These are phyloP conservation scores for Protomyces pachydermus DNA, from an alignment of 1,139 yeast species.

Conservation along the genomic window DNA sequence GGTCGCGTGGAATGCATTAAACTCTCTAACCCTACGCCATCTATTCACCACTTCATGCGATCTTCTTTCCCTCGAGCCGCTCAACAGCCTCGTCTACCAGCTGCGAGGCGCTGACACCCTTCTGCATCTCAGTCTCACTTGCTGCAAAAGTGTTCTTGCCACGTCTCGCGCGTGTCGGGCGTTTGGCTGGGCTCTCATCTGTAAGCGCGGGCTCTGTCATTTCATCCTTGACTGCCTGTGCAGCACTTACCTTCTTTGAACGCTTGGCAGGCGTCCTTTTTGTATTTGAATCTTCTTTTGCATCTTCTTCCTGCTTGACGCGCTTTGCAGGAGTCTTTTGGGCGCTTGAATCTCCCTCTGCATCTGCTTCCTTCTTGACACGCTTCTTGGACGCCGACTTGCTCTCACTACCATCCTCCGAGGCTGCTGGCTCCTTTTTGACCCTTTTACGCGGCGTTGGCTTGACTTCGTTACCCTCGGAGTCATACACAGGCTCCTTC, in stretches of 20 bases:
- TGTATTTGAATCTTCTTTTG: background rate
- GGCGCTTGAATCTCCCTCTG: background rate
- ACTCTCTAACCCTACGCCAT: background rate
- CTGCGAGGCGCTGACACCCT: conserved; percentile 28
- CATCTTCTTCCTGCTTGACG: background rate
- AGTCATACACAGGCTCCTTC: conserved; percentile 5
- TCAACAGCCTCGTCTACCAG: conserved; percentile 29
- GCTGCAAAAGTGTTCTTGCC: conserved; percentile 7
- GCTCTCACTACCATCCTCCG: background rate
- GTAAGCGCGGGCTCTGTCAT: background rate
- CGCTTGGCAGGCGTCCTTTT: background rate
- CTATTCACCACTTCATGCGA: background rate
- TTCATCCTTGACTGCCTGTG: background rate
- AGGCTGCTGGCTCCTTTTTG: conserved; percentile 5
- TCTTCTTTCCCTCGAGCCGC: conserved; percentile 4
- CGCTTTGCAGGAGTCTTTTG: background rate
- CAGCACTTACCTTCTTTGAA: background rate
- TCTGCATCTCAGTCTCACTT: conserved; percentile 6
- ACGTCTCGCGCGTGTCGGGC: background rate
- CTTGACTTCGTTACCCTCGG: background rate
- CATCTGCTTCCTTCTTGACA: background rate
- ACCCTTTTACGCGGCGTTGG: conserved; percentile 3
- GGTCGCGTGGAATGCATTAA: background rate
- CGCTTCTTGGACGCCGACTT: conserved; percentile 3
- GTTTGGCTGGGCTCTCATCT: background rate